Evolutionary conservation across 75 land plant species (phyloP).

Genomic region (Cupressus sempervirens): DNA sequence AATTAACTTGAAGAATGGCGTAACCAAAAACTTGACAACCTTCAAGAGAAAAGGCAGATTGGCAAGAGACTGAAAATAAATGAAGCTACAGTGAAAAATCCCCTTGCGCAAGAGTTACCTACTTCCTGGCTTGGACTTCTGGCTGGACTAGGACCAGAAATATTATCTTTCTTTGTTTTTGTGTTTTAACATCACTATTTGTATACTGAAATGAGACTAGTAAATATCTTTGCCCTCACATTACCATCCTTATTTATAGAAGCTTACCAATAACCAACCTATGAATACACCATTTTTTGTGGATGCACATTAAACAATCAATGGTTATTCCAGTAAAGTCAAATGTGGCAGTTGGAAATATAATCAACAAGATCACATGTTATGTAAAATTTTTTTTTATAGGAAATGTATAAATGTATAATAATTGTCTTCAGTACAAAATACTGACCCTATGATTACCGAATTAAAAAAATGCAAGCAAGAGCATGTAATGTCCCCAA

Average conservation of each 20-base stretch:
- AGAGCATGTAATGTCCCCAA: no score
- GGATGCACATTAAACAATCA: not conserved
- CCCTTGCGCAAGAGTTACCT: no score
- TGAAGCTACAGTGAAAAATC: no score
- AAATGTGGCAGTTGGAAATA: not conserved
- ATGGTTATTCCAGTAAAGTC: not conserved
- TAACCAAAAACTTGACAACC: not conserved
- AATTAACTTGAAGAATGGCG: not conserved
- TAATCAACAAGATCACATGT: not conserved
- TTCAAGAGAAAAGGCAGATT: not conserved
- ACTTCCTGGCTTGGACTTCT: not conserved
- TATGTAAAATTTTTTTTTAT: no score
- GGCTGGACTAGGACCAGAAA: not conserved
- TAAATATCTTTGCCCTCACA: not conserved
- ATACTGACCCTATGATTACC: no score
- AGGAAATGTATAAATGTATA: not conserved
- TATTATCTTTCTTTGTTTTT: not conserved
- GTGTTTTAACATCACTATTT: not conserved
- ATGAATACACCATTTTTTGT: not conserved
- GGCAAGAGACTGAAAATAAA: not conserved
- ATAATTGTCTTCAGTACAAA: not conserved
- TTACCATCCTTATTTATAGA: not conserved
- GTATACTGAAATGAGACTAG: not conserved
- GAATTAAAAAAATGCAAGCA: no score
- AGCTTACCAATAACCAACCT: not conserved